phyloP scores from a whole-genome alignment of 805 yeast species.

The Lipomyces starkeyi region DNA sequence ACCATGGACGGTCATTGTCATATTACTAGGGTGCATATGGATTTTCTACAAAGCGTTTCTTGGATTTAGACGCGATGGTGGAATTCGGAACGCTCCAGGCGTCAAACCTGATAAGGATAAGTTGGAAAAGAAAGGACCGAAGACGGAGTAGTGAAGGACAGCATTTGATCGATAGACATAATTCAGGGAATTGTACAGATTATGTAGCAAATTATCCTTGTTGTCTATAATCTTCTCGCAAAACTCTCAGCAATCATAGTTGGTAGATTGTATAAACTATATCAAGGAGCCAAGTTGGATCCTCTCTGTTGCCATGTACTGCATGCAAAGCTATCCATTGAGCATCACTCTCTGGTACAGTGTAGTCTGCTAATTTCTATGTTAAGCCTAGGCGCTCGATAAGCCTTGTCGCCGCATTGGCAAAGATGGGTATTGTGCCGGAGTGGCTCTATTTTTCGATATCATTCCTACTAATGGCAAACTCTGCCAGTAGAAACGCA shows the following conservation, averaged over 20 bases:
- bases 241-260: neutral
- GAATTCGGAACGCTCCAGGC: conserved; percentile 23
- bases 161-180: neutral
- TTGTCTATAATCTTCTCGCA: neutral
- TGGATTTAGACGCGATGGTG: conserved; percentile 31
- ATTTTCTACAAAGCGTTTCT: conserved; percentile 26
- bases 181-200: neutral
- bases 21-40: conserved; percentile 42
- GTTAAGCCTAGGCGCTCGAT: no score
- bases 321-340: no score
- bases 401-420: no score
- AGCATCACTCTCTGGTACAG: no score
- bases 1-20: conserved; percentile 46
- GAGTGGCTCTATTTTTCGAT: no score
- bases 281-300: no score
- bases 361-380: no score
- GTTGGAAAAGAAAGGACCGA: conserved; percentile 28
- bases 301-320: no score
- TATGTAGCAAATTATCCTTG: neutral
- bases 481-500: no score
- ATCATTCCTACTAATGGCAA: no score
- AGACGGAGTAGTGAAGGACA: conserved; percentile 15
- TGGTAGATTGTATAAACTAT: neutral
- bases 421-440: no score
- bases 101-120: conserved; percentile 21